phyloP scores from a whole-genome alignment of 129 eudicot genomes.

The Flaveria trinervia region DNA sequence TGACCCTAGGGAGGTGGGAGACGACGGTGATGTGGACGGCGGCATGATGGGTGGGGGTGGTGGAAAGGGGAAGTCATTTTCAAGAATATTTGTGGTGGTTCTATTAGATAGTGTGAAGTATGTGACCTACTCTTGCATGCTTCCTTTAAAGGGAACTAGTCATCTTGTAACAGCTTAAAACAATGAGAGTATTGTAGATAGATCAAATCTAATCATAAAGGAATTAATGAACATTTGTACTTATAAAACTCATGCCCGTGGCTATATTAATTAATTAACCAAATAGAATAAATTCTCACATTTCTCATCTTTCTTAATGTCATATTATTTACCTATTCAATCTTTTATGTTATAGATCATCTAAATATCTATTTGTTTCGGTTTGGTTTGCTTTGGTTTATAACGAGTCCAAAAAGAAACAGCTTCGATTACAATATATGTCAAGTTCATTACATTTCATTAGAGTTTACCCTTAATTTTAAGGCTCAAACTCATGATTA shows the following conservation, averaged over 20 bases:
- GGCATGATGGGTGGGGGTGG: slow-evolving; percentile 60
- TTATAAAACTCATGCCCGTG: slow-evolving; percentile 17
- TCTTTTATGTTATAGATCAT: background rate
- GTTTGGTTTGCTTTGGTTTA: background rate
- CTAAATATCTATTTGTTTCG: background rate
- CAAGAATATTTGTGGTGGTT: slow-evolving; percentile 92
- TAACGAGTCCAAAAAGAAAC: background rate
- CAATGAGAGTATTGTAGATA: slow-evolving; percentile 32
- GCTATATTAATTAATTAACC: slow-evolving; percentile 31
- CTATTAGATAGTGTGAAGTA: slow-evolving; percentile 93
- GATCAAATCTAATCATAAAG: background rate
- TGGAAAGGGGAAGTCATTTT: slow-evolving; percentile 60
- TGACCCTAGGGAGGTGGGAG: slow-evolving; percentile 88
- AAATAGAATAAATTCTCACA: slow-evolving; percentile 8
- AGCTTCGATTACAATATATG: background rate
- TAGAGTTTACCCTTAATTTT: background rate
- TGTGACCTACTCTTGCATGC: slow-evolving; percentile 95
- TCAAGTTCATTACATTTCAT: background rate
- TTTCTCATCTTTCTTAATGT: background rate
- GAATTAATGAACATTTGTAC: background rate
- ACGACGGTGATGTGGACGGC: slow-evolving; percentile 64
- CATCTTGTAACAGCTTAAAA: slow-evolving; percentile 66
- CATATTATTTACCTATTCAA: background rate
- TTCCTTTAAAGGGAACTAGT: slow-evolving; percentile 71
- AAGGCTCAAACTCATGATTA: background rate